These are phyloP conservation scores for Pisolithus thermaeus DNA, from an alignment of 1,284 basidiomycete species.

Conservation along the genomic window DNA sequence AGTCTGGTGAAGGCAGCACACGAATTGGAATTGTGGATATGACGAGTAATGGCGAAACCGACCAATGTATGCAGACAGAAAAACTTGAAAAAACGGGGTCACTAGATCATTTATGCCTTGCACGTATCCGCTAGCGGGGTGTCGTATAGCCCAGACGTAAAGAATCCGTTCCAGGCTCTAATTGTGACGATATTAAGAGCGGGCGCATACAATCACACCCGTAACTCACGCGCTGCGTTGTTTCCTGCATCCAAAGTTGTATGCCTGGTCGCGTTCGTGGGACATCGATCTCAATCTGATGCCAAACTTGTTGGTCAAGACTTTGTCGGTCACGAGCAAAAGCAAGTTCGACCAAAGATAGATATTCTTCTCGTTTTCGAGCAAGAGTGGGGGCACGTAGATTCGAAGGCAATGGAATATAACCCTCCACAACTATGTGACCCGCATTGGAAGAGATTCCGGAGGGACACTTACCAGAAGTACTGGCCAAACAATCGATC, in stretches of 20 bases:
- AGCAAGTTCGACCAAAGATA: slow-evolving; percentile 84
- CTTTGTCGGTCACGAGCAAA: slow-evolving; percentile 81
- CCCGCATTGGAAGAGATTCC: not conserved
- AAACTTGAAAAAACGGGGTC: slow-evolving; percentile 93
- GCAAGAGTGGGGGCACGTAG: slow-evolving; percentile 72
- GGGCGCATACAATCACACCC: slow-evolving; percentile 2
- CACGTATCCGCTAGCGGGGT: slow-evolving; percentile 94
- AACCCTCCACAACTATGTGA: slow-evolving; percentile 56
- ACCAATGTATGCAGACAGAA: slow-evolving; percentile 89
- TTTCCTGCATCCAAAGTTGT: slow-evolving; percentile 80
- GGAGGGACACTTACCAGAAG: slow-evolving; percentile 63
- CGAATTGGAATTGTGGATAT: slow-evolving; percentile 5
- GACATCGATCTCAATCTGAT: slow-evolving; percentile 96
- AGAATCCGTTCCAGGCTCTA: slow-evolving; percentile 89
- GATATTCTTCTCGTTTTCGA: slow-evolving; percentile 91
- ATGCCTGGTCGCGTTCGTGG: slow-evolving; percentile 92
- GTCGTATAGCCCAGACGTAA: slow-evolving; percentile 96
- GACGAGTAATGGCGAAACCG: slow-evolving; percentile 20
- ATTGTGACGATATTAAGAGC: slow-evolving; percentile 17
- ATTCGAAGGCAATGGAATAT: slow-evolving; percentile 83
- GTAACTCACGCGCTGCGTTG: slow-evolving; percentile 73
- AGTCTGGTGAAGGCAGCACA: slow-evolving; percentile 44
- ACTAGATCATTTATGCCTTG: slow-evolving; percentile 97
- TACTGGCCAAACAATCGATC: slow-evolving; percentile 93
- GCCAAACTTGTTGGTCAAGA: slow-evolving; percentile 94